A percentile compares a stretch with the other conserved stretches of the same genome.
Conservation (phyloP, 2,329 filamentous ascomycete genomes). For the Pseudogymnoascus sp. region DNA sequence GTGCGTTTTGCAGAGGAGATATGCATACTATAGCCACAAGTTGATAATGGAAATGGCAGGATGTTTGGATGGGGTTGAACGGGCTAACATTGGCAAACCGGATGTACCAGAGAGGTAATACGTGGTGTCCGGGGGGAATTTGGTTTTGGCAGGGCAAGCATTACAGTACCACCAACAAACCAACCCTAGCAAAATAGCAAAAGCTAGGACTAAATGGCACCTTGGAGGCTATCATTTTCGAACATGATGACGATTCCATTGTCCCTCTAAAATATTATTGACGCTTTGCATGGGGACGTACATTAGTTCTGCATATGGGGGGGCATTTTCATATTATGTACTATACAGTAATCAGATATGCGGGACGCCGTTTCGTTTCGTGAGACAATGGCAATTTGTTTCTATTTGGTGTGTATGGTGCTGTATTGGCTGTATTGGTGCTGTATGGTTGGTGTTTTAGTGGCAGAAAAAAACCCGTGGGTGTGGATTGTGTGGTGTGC, state of each 20-base stretch:
- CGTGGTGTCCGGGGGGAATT: not conserved
- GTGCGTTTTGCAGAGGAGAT: not conserved
- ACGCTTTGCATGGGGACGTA: not conserved
- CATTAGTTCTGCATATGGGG: not conserved
- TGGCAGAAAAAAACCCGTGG: not conserved
- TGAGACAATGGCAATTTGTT: not conserved
- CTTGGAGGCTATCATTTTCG: slow-evolving; percentile 4
- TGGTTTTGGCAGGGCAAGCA: too few relatives aligned
- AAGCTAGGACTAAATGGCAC: not conserved
- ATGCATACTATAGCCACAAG: not conserved
- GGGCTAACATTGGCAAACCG: not conserved
- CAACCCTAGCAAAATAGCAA: not conserved
- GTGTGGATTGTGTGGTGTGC: not conserved
- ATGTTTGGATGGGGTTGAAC: slow-evolving; percentile 3
- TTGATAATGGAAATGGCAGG: slow-evolving; percentile 4
- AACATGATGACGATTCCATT: not conserved
- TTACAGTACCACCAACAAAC: not conserved
- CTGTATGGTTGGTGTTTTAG: not conserved
- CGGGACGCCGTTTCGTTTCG: slow-evolving; percentile 3
- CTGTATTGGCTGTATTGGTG: too few relatives aligned
- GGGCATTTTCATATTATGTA: not conserved
- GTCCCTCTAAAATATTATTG: not conserved
- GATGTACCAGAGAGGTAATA: not conserved
- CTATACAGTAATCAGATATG: slow-evolving; percentile 5
- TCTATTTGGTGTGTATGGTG: not conserved